Conservation (phyloP, 176 grass and related monocot genomes). For the Tuctoria greenei region DNA sequence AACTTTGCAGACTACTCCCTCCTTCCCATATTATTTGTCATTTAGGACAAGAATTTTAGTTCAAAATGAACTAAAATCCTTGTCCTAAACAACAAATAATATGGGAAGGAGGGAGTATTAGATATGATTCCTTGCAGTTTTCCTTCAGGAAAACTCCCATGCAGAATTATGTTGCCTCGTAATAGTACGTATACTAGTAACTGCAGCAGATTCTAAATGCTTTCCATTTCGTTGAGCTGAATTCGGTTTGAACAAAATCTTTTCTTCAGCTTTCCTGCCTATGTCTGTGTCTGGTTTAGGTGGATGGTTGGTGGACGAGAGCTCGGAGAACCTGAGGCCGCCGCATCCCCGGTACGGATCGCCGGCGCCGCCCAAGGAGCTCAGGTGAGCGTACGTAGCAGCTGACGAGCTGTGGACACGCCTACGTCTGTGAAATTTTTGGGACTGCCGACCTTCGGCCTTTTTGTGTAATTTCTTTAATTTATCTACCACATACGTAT, state of each 20-base stretch:
- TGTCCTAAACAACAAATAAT: too few relatives aligned
- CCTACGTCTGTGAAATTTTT: too few relatives aligned
- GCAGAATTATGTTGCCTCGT: not conserved
- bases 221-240: not conserved
- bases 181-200: too few relatives aligned
- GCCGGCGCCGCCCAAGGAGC: slow-evolving; percentile 32
- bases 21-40: too few relatives aligned
- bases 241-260: too few relatives aligned
- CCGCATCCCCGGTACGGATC: slow-evolving; percentile 30
- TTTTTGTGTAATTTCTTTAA: too few relatives aligned
- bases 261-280: too few relatives aligned
- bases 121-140: not conserved
- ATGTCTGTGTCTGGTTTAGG: slow-evolving; percentile 11
- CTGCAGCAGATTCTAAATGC: too few relatives aligned
- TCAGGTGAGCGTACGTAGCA: slow-evolving; percentile 68
- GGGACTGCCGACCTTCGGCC: not conserved
- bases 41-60: too few relatives aligned
- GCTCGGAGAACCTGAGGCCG: slow-evolving; percentile 51
- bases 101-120: too few relatives aligned
- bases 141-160: not conserved
- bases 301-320: slow-evolving; percentile 73
- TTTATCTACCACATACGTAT: not conserved
- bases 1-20: not conserved
- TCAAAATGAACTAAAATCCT: too few relatives aligned
- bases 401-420: too few relatives aligned